A percentile compares a stretch with the other conserved stretches of the same genome.
Evolutionary conservation across 2,329 filamentous ascomycete genomes (phyloP).

Genomic region (Dactylellina drechsleri): DNA sequence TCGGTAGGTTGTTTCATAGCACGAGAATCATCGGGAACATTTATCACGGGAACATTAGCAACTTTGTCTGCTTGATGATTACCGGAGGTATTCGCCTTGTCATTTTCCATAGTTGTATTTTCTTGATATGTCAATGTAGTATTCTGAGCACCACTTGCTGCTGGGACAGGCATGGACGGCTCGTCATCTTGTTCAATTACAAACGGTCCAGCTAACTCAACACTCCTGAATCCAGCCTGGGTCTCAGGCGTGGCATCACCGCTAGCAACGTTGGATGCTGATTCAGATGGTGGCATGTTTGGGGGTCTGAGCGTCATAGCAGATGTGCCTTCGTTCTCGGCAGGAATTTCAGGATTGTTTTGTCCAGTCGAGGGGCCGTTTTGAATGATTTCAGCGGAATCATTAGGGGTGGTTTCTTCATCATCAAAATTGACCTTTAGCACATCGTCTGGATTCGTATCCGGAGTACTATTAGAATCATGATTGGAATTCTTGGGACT

Average conservation of each 20-base stretch:
- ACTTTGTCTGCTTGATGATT: constrained; percentile 31
- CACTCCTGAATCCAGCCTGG: constrained; percentile 35
- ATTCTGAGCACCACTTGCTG: constrained; percentile 45
- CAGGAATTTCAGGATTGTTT: constrained; percentile 32
- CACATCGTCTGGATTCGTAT: constrained; percentile 51
- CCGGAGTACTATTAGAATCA: constrained; percentile 43
- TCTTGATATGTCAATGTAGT: constrained; percentile 52
- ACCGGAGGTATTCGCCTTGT: constrained; percentile 37
- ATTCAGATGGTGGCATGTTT: constrained; percentile 21
- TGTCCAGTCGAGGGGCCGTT: constrained; percentile 17
- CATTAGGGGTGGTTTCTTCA: constrained; percentile 37
- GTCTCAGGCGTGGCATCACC: constrained; percentile 42
- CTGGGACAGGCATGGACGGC: constrained; percentile 34
- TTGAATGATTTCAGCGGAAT: constrained; percentile 16
- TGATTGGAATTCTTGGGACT: constrained; percentile 47
- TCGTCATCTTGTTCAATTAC: constrained; percentile 55
- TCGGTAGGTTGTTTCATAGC: constrained; percentile 28
- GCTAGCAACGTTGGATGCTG: constrained; percentile 41
- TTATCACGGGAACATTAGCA: constrained; percentile 50
- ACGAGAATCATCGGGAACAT: constrained; percentile 48
- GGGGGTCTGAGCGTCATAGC: constrained; percentile 16
- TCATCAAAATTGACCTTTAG: constrained; percentile 55
- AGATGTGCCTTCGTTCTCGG: constrained; percentile 20
- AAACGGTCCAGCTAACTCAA: constrained; percentile 54
- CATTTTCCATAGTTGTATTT: constrained; percentile 49